phyloP scores from a whole-genome alignment of 129 eudicot species.

The Escallonia rubra region DNA sequence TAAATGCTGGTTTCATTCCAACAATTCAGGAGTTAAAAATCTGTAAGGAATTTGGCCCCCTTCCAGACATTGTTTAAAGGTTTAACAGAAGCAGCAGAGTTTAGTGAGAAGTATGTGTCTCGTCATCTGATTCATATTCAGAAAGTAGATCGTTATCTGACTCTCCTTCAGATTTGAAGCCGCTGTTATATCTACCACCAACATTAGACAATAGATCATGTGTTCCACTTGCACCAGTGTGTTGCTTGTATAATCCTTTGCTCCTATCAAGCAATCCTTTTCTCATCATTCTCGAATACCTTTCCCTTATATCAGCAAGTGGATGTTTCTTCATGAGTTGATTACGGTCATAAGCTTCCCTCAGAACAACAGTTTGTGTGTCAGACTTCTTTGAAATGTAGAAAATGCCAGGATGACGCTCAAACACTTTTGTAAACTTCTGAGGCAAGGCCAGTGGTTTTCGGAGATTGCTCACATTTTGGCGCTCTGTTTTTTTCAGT shows the following conservation, averaged over 20 bases:
- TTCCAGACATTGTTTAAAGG: too few species aligned
- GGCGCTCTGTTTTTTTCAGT: conserved; percentile 60
- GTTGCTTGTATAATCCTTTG: conserved; percentile 58
- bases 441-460: conserved; percentile 71
- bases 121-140: conserved; percentile 55
- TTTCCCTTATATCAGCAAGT: conserved; percentile 55
- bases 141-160: conserved; percentile 30
- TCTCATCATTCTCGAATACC: conserved; percentile 49
- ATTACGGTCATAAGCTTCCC: conserved; percentile 70
- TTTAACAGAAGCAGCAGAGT: background rate
- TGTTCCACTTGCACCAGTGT: conserved; percentile 3
- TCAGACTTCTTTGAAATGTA: conserved; percentile 73
- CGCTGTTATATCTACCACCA: conserved; percentile 8
- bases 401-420: conserved; percentile 93
- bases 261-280: conserved; percentile 75
- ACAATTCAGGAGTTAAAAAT: too few species aligned
- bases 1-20: too few species aligned
- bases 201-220: conserved; percentile 12
- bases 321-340: conserved; percentile 63
- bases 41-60: too few species aligned
- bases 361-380: conserved; percentile 72
- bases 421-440: conserved; percentile 91
- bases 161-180: conserved; percentile 35
- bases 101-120: conserved; percentile 9
- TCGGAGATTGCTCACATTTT: conserved; percentile 76